Conservation (phyloP, 2,329 filamentous ascomycete species). For the Ambrosiella cleistominuta region DNA sequence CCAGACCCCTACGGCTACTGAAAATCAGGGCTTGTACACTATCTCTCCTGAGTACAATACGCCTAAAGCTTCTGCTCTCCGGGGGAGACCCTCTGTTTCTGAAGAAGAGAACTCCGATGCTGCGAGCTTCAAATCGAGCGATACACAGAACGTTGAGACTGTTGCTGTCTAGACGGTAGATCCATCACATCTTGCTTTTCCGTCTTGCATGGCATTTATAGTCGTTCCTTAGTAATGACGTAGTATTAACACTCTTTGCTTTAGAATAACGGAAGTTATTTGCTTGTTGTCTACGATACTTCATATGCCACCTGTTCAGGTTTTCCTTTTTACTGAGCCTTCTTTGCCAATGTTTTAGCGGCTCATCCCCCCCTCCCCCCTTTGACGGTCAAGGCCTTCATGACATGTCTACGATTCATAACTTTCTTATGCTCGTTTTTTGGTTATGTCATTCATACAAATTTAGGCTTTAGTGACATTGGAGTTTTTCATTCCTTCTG, state of each 20-base stretch:
- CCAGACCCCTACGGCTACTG: constrained; percentile 6
- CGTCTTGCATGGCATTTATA: not conserved
- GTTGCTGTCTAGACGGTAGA: constrained; percentile 2
- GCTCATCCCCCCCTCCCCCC: no score
- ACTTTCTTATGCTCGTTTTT: not conserved
- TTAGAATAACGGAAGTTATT: no score
- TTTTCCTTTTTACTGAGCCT: no score
- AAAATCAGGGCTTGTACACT: constrained; percentile 3
- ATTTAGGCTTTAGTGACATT: not conserved
- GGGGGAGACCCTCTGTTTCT: not conserved
- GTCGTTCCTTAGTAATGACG: not conserved
- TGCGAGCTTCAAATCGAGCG: constrained; percentile 11
- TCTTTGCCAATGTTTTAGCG: no score
- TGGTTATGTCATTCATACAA: not conserved
- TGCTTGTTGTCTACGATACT: no score
- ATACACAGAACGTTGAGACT: constrained; percentile 10
- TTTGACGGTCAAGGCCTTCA: no score
- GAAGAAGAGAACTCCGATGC: constrained; percentile 8
- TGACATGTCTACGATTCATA: no score
- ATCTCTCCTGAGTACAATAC: constrained; percentile 6
- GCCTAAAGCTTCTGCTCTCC: constrained; percentile 4
- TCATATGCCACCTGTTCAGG: no score
- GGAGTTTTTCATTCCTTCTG: not conserved
- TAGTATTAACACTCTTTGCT: no score
- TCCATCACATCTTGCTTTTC: not conserved